Percentiles rank a stretch among this genome's conserved stretches.
Evolutionary conservation across 495 filamentous ascomycete genomes (phyloP).

Genomic region (Lasiosphaeria miniovina): DNA sequence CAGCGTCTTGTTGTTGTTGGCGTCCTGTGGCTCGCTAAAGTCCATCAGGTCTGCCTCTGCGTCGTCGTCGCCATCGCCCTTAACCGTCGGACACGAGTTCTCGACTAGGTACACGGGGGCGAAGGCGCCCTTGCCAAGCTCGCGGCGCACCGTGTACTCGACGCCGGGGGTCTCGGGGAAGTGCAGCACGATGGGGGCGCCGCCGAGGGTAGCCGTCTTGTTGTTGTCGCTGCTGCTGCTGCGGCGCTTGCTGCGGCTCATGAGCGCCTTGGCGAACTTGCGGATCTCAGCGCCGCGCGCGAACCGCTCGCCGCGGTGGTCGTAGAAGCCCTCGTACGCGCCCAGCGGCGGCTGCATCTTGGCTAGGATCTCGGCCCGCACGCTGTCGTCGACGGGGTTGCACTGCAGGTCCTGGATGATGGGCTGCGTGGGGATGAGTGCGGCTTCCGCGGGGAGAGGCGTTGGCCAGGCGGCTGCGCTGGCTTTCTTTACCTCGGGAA

Average conservation of each 20-base stretch:
- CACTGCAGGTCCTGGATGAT: constrained; percentile 80
- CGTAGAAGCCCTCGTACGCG: constrained; percentile 74
- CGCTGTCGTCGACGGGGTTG: constrained; percentile 76
- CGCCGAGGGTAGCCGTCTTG: constrained; percentile 50
- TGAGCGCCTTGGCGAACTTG: constrained; percentile 67
- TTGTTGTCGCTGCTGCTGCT: constrained; percentile 40
- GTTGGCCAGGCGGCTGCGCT: no score
- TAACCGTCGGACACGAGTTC: constrained; percentile 49
- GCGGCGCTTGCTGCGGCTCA: constrained; percentile 58
- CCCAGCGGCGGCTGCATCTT: constrained; percentile 66
- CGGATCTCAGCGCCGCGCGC: constrained; percentile 70
- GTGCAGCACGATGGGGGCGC: constrained; percentile 57
- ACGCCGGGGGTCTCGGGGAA: constrained; percentile 57
- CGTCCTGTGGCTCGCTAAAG: constrained; percentile 23
- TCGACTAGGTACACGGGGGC: constrained; percentile 91
- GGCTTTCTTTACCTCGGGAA: constrained; percentile 21
- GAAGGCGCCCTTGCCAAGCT: constrained; percentile 89
- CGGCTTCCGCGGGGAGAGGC: no score
- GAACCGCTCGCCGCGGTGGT: constrained; percentile 55
- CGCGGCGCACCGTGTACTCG: constrained; percentile 75
- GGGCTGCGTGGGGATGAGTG: constrained; percentile 33
- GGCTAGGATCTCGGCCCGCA: constrained; percentile 71
- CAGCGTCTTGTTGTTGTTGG: constrained; percentile 40
- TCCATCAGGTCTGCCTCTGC: constrained; percentile 7
- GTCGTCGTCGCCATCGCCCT: no score